Conservation (phyloP, 208 protist species). For the Leptomonas pyrrhocoris region DNA sequence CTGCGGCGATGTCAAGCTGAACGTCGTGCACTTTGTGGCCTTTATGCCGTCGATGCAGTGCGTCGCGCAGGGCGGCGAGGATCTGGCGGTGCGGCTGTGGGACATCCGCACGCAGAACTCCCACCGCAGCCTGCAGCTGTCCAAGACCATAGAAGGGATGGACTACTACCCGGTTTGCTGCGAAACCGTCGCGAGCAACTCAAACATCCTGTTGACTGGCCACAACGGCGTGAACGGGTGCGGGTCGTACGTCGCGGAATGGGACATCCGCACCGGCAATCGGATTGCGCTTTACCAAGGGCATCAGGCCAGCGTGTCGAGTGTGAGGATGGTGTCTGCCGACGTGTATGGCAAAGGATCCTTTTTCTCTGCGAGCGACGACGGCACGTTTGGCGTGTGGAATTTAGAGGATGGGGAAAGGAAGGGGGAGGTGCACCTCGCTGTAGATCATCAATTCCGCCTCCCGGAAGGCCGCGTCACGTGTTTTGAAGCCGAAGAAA, state of each 20-base stretch:
- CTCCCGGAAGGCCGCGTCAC: constrained; percentile 62
- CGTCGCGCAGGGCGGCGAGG: constrained; percentile 74
- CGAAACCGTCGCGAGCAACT: constrained; percentile 34
- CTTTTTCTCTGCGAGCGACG: constrained; percentile 65
- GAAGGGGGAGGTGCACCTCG: constrained; percentile 39
- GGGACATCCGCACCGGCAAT: constrained; percentile 71
- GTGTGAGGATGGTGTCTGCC: constrained; percentile 35
- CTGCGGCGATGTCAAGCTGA: constrained; percentile 71
- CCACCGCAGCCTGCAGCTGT: constrained; percentile 42
- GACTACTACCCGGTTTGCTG: constrained; percentile 74
- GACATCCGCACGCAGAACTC: constrained; percentile 54
- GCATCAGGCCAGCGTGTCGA: constrained; percentile 52
- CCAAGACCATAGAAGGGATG: constrained; percentile 53
- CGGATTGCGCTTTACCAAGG: constrained; percentile 50
- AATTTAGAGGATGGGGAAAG: constrained; percentile 31
- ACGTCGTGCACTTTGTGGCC: constrained; percentile 74
- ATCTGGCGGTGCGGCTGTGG: constrained; percentile 73
- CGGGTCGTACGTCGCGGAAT: constrained; percentile 64
- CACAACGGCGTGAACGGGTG: constrained; percentile 77
- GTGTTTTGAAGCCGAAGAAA: constrained; percentile 44
- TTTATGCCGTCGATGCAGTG: constrained; percentile 62
- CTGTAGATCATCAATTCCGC: constrained; percentile 30
- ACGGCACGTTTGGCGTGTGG: constrained; percentile 56
- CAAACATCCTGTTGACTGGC: constrained; percentile 58
- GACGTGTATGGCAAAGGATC: constrained; percentile 33